Evolutionary conservation across 352 stramenopile genomes (phyloP).

Genomic region (Thraustotheca clavata): DNA sequence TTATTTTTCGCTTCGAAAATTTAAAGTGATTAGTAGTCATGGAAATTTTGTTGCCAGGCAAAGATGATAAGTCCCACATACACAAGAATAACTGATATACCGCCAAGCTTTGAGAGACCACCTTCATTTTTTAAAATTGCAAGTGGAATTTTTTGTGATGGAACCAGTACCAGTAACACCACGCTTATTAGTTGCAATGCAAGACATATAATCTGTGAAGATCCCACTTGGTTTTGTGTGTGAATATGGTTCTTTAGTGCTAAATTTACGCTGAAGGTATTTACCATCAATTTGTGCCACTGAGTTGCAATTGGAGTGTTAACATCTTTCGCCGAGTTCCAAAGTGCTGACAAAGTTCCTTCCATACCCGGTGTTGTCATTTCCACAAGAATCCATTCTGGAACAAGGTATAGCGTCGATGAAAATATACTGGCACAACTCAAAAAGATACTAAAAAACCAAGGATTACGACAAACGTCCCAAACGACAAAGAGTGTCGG

Average conservation of each 20-base stretch:
- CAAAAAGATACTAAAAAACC: not conserved
- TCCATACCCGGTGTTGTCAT: not conserved
- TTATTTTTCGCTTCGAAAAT: too few species aligned
- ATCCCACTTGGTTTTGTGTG: not conserved
- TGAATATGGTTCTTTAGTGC: not conserved
- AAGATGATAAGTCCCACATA: not conserved
- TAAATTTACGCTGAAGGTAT: not conserved
- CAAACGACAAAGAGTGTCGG: constrained; percentile 6
- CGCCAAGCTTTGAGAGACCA: not conserved
- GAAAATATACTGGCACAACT: not conserved
- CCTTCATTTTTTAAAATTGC: not conserved
- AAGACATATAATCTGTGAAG: not conserved
- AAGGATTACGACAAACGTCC: constrained; percentile 1
- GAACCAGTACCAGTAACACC: not conserved
- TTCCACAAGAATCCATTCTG: not conserved
- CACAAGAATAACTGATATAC: not conserved
- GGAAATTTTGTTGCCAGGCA: constrained; percentile 1
- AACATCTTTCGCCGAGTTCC: not conserved
- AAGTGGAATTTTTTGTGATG: not conserved
- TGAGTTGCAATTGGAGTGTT: not conserved
- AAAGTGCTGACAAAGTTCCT: not conserved
- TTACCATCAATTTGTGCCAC: not conserved
- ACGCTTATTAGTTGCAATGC: not conserved
- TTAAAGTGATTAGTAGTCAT: too few species aligned
- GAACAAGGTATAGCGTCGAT: not conserved